Evolutionary conservation across 768 basidiomycete genomes (phyloP).

Genomic region (Cyathus striatus): DNA sequence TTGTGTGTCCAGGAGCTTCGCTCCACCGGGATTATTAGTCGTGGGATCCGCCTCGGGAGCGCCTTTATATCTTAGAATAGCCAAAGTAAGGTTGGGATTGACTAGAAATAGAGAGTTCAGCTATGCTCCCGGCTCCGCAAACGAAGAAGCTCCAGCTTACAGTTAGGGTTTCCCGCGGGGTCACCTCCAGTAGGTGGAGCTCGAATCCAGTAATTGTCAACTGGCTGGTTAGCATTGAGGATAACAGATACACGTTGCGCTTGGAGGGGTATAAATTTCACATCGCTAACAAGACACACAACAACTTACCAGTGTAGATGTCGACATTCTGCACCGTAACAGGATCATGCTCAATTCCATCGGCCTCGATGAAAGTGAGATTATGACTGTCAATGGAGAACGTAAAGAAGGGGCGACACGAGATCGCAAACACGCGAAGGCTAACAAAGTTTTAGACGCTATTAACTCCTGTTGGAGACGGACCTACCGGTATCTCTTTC

Average conservation of each 20-base stretch:
- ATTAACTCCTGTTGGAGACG: too few relatives aligned
- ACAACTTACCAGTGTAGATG: slow-evolving; percentile 31
- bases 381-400: slow-evolving; percentile 32
- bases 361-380: slow-evolving; percentile 28
- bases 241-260: slow-evolving; percentile 32
- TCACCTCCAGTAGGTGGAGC: slow-evolving; percentile 21
- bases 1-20: slow-evolving; percentile 17
- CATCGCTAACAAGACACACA: neutral
- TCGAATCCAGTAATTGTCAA: slow-evolving; percentile 41
- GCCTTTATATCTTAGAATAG: slow-evolving; percentile 31
- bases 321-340: slow-evolving; percentile 33
- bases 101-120: slow-evolving; percentile 5
- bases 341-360: slow-evolving; percentile 34
- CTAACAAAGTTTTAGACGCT: neutral
- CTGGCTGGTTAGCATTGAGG: slow-evolving; percentile 34
- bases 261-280: slow-evolving; percentile 1
- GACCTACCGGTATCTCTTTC: slow-evolving; percentile 36
- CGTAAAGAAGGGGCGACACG: slow-evolving; percentile 39
- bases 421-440: slow-evolving; percentile 38
- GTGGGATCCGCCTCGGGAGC: slow-evolving; percentile 27
- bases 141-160: slow-evolving; percentile 6
- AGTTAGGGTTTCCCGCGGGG: slow-evolving; percentile 19
- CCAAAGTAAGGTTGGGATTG: slow-evolving; percentile 25
- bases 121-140: too few relatives aligned
- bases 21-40: slow-evolving; percentile 13